Conservation (phyloP, 805 yeast species). For the Ogataea paraovalis region DNA sequence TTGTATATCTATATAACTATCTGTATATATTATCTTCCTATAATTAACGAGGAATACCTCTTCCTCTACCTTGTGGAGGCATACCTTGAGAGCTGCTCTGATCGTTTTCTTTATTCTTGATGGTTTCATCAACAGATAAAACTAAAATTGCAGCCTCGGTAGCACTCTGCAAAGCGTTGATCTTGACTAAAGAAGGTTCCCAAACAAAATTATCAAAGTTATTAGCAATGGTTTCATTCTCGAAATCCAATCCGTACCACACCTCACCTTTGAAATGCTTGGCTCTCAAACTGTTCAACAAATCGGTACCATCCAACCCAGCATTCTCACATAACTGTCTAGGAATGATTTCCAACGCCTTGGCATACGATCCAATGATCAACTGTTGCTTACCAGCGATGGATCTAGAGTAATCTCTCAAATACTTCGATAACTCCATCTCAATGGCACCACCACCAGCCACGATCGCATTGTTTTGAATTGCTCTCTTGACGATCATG, state of each 20-base stretch:
- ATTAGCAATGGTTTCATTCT: constrained; percentile 74
- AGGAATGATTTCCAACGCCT: constrained; percentile 93
- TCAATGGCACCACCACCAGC: constrained; percentile 99
- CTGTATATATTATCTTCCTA: background rate
- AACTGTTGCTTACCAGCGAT: constrained; percentile 96
- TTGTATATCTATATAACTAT: background rate
- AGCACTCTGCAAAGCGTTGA: constrained; percentile 91
- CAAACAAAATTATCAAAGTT: constrained; percentile 86
- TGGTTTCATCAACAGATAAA: constrained; percentile 94
- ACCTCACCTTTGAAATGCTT: constrained; percentile 90
- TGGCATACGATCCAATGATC: constrained; percentile 87
- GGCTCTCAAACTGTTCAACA: constrained; percentile 85
- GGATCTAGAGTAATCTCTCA: constrained; percentile 80
- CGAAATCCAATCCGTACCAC: constrained; percentile 93
- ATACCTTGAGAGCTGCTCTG: constrained; percentile 29
- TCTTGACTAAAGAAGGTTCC: constrained; percentile 96
- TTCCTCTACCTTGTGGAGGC: constrained; percentile 47
- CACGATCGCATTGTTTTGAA: constrained; percentile 79
- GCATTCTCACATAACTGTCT: constrained; percentile 98
- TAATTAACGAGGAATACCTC: constrained; percentile 53
- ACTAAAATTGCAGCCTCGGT: constrained; percentile 94
- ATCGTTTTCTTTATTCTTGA: constrained; percentile 64
- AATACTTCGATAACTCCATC: constrained; percentile 88
- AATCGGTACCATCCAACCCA: constrained; percentile 97
- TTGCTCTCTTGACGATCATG: constrained; percentile 95